Conservation (phyloP, 805 yeast genomes). For the Nakazawaea ishiwadae region DNA sequence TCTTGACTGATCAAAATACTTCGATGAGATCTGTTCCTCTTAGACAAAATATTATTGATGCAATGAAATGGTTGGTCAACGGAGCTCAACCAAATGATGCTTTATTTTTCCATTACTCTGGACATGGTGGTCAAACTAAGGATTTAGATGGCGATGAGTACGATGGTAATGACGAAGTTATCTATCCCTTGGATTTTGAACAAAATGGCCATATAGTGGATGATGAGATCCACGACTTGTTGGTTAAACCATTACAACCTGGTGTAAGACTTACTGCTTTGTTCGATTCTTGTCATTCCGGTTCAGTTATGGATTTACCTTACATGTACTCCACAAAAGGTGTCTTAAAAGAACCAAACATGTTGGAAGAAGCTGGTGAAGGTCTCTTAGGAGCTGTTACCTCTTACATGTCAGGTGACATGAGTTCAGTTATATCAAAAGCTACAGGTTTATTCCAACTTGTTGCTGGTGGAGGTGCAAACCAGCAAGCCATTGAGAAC, state of each 20-base stretch:
- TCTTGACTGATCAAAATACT: constrained; percentile 46
- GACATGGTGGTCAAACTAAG: constrained; percentile 68
- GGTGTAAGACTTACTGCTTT: constrained; percentile 72
- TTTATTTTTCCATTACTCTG: constrained; percentile 69
- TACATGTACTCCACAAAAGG: constrained; percentile 79
- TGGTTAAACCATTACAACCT: constrained; percentile 57
- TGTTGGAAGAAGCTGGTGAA: constrained; percentile 69
- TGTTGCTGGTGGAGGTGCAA: constrained; percentile 34
- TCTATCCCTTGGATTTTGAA: constrained; percentile 70
- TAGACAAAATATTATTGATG: constrained; percentile 57
- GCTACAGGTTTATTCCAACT: constrained; percentile 37
- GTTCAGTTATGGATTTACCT: constrained; percentile 70
- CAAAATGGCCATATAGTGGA: constrained; percentile 58
- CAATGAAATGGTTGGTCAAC: constrained; percentile 69
- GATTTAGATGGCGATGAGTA: constrained; percentile 73
- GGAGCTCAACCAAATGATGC: constrained; percentile 73
- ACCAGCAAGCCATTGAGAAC: constrained; percentile 28
- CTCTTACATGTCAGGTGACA: constrained; percentile 59
- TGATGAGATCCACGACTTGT: constrained; percentile 57
- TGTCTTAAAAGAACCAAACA: constrained; percentile 72
- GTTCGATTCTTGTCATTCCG: constrained; percentile 78
- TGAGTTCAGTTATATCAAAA: constrained; percentile 34
- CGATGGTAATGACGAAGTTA: constrained; percentile 67
- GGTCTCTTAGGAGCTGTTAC: constrained; percentile 57
- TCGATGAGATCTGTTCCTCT: constrained; percentile 50